phyloP scores from a whole-genome alignment of 2,329 filamentous ascomycete genomes.

The Metarhizium album region DNA sequence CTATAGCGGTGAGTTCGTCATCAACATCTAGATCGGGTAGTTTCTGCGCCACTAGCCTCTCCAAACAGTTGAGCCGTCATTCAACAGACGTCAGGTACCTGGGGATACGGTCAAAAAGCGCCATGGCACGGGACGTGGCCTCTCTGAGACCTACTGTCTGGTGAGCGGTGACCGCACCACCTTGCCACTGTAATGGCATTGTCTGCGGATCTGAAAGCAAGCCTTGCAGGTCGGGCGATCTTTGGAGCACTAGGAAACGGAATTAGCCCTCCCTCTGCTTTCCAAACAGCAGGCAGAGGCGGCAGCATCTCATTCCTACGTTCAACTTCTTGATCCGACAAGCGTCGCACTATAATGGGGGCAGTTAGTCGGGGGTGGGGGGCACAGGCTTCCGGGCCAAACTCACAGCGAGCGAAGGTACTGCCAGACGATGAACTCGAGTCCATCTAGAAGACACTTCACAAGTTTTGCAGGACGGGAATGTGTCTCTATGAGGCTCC shows the following conservation, averaged over 20 bases:
- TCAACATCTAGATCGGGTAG: conserved; percentile 5
- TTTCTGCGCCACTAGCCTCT: conserved; percentile 4
- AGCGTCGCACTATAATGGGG: conserved; percentile 7
- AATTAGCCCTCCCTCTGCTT: background rate
- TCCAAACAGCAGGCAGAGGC: background rate
- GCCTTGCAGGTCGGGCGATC: conserved; percentile 14
- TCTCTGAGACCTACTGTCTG: conserved; percentile 11
- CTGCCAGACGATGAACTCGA: background rate
- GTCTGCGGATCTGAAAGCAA: conserved; percentile 12
- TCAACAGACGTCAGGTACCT: conserved; percentile 14
- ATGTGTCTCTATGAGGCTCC: background rate
- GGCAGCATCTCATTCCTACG: background rate
- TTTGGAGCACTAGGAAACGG: conserved; percentile 14
- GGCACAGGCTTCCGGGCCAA: background rate
- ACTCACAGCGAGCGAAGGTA: background rate
- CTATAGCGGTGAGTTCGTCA: background rate
- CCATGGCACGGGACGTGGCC: background rate
- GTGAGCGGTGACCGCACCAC: conserved; percentile 16
- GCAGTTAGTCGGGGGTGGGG: background rate
- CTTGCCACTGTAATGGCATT: conserved; percentile 17
- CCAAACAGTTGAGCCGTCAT: conserved; percentile 2
- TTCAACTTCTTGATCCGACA: conserved; percentile 10
- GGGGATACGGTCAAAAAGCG: background rate
- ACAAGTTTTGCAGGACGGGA: background rate
- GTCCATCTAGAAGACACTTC: background rate